Base-by-base conservation (phyloP, 148 eudicot genomes). In the Cornus suecica region DNA sequence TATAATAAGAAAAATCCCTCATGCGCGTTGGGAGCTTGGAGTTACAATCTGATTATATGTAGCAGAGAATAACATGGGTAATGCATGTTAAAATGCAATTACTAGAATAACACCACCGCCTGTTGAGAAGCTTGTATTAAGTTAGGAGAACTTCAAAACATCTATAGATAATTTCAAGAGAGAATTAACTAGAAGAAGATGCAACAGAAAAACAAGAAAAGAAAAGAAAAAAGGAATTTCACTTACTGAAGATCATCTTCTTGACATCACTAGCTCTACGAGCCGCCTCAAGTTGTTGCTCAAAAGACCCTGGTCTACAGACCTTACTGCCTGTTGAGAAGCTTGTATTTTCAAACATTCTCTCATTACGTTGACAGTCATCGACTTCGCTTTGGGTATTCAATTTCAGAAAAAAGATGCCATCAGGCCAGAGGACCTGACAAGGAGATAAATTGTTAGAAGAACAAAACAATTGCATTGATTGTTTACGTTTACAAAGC, bases 371-470 rank as follows among this genome's bases (percentile, higher is more conserved):
- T 73, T 81, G 77, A 48, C 30, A 54, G 58, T 82, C 90, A 73
- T 83, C 88, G n/a, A 42, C 66, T 60, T 81, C 78, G 24, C 72
- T 68, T 71, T 74, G 82, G 69, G 70, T 66, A 11, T 76, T 84
- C 73, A 90, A 72, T 79, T 81, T 91, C 65, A 81, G 82, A 81
- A 91, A 95, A 80, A 95, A 95, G 72, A 77, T 91, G 29, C 97
- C 99, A 77, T 83, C 90, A 45, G 97, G 99, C 97, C 97, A 95
- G 11, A 95, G 88, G 79, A 93, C 79, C 97, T 94, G 84, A 80
- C 29, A 60, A 71, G 65, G 24, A 79, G 65, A 52, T 24, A 54
- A 65, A 56, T 32, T 4, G 13, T 78, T 28, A 37, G 56, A 68
- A 64, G 54, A 41, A 29, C 28, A 63, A 66, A 67, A 75, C 16